Conservation (phyloP, 129 eudicot genomes). For the Lactuca saligna region DNA sequence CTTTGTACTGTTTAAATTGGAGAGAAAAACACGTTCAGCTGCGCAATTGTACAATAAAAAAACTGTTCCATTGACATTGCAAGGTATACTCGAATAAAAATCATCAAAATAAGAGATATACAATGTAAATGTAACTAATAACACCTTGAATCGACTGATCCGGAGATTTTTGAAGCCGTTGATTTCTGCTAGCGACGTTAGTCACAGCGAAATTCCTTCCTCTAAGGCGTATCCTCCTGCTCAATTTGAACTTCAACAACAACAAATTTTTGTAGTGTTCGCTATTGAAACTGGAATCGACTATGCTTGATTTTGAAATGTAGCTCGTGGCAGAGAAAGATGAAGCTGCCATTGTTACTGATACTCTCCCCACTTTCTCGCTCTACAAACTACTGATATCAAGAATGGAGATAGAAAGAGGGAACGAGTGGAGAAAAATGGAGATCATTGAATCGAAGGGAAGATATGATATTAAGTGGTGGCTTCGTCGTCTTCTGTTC, state of each 20-base stretch:
- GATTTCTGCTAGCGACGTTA: constrained; percentile 38
- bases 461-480: constrained; percentile 16
- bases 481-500: constrained; percentile 22
- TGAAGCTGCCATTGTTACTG: constrained; percentile 49
- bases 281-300: constrained; percentile 25
- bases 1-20: neutral
- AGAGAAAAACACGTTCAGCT: neutral
- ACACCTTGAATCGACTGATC: constrained; percentile 37
- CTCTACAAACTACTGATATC: constrained; percentile 6
- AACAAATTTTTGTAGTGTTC: constrained; percentile 26
- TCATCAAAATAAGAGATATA: constrained; percentile 5
- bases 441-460: constrained; percentile 7
- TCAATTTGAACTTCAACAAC: constrained; percentile 17
- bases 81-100: neutral
- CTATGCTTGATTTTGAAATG: constrained; percentile 38
- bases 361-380: constrained; percentile 18
- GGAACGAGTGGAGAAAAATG: constrained; percentile 20
- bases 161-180: constrained; percentile 28
- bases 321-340: constrained; percentile 29
- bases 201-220: constrained; percentile 30
- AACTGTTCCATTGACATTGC: constrained; percentile 12
- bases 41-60: neutral
- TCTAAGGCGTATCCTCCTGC: constrained; percentile 16
- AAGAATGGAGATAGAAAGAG: neutral
- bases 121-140: neutral